Evolutionary conservation across 2,329 filamentous ascomycete species (phyloP).

Genomic region (Ophiostoma quercus): DNA sequence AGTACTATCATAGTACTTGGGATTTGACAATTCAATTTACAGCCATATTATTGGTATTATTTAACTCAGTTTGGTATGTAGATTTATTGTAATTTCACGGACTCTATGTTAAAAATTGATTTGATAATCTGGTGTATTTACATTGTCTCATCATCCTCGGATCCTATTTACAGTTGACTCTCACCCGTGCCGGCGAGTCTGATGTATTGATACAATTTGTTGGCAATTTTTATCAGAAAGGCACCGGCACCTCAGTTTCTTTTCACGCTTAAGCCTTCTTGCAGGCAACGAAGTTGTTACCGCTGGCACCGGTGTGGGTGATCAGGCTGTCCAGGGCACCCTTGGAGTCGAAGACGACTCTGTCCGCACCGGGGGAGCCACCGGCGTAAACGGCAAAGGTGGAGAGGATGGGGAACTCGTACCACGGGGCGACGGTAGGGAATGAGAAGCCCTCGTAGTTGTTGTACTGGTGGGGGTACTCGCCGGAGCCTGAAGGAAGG

Average conservation of each 20-base stretch:
- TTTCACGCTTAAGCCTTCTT: slow-evolving; percentile 1
- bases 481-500: slow-evolving; percentile 27
- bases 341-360: slow-evolving; percentile 55
- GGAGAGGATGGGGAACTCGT: slow-evolving; percentile 42
- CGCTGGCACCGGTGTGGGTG: slow-evolving; percentile 60
- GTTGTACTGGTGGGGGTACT: slow-evolving; percentile 43
- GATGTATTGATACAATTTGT: neutral
- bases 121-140: neutral
- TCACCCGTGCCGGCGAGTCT: neutral
- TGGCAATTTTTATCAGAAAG: neutral
- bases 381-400: slow-evolving; percentile 37
- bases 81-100: too few relatives aligned
- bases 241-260: neutral
- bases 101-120: neutral
- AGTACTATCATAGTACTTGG: too few relatives aligned
- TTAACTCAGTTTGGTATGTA: too few relatives aligned
- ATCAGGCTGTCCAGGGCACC: slow-evolving; percentile 54
- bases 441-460: slow-evolving; percentile 42
- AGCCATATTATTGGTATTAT: too few relatives aligned
- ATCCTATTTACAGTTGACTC: neutral
- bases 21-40: too few relatives aligned
- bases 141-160: neutral
- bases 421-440: slow-evolving; percentile 38
- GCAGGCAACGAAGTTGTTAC: slow-evolving; percentile 60
- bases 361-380: slow-evolving; percentile 57